phyloP scores from a whole-genome alignment of 2,329 filamentous ascomycete species.

The Aureobasidium sp. region DNA sequence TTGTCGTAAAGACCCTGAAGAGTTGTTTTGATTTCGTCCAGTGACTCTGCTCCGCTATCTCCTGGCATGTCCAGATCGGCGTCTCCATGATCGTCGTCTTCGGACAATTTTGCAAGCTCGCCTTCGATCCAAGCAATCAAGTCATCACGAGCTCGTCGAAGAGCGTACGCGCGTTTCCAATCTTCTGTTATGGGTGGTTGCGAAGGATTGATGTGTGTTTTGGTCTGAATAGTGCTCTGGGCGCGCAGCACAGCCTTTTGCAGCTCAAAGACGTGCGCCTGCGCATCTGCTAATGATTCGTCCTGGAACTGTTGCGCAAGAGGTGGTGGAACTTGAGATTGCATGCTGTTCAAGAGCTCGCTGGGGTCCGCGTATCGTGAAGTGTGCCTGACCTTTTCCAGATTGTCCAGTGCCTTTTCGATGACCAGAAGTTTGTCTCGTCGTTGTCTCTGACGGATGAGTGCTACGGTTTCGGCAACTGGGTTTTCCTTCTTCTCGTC shows the following conservation, averaged over 20 bases:
- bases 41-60: not conserved
- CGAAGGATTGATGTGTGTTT: not conserved
- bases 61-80: not conserved
- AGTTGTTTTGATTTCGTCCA: not conserved
- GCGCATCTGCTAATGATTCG: not conserved
- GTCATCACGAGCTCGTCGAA: slow-evolving; percentile 14
- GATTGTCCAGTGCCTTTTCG: not conserved
- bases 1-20: not conserved
- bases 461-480: not conserved
- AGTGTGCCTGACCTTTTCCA: slow-evolving; percentile 8
- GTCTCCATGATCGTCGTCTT: not conserved
- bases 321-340: not conserved
- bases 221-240: not conserved
- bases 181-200: not conserved
- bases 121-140: slow-evolving; percentile 16
- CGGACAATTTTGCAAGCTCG: slow-evolving; percentile 15
- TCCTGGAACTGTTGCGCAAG: not conserved
- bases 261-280: slow-evolving; percentile 10
- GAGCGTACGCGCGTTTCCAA: slow-evolving; percentile 6
- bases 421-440: slow-evolving; percentile 5
- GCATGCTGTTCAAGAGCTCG: slow-evolving; percentile 1
- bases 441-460: slow-evolving; percentile 9
- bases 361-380: not conserved
- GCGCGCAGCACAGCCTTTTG: slow-evolving; percentile 17
- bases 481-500: not conserved